Evolutionary conservation across 2,329 filamentous ascomycete species (phyloP), one percentile per base, ranked within the genome.

Genomic region (Fusarium cicatricum): DNA sequence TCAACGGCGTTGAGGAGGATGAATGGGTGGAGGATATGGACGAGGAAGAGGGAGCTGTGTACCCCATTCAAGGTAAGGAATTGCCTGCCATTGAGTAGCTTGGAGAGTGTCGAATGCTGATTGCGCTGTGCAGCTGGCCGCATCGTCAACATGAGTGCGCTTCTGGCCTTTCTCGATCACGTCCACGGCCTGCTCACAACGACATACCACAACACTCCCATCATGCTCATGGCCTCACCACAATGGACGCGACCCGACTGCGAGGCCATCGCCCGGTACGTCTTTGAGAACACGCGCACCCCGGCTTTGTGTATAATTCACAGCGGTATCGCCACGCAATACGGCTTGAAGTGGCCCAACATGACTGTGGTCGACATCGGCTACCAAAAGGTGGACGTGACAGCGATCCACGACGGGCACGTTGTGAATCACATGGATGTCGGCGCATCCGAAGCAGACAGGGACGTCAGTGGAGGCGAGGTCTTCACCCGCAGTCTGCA

Each of bases 251-350:
- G 90, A 9, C 88, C 90, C 59, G 92, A 97, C 74, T 89, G 89
- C 72, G 94, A 98, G 76, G 85, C 85, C 33, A 88, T 99, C 64
- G 90, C 93, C 12, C 91, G 95, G 60, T 99, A 97, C 79, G 86
- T 98, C 62, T 99, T 99, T 70, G 95, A 99, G 76, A 96, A 95
- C 77, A 97, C 96, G 72, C 95, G 94, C 78, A 95, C 92, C 0
- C 95, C 95, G 0, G 92, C 91, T 0, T 90, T 99, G 45, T 93
- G 90, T 67, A 83, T 98, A 60, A 89, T 99, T 79, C 91, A 98
- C 75, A 90, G 92, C 66, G 93, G 91, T 3, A 78, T 96, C 40
- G 93, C 95, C 21, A 90, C 92, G 1, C 89, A 95, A 52, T 98
- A 96, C 70, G 93, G 92, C 11, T 83, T 92, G 26, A 86, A 85